A percentile compares a stretch with the other conserved stretches of the same genome.
Evolutionary conservation across 2,329 filamentous ascomycete species (phyloP).

Genomic region (Microdochium nivale): DNA sequence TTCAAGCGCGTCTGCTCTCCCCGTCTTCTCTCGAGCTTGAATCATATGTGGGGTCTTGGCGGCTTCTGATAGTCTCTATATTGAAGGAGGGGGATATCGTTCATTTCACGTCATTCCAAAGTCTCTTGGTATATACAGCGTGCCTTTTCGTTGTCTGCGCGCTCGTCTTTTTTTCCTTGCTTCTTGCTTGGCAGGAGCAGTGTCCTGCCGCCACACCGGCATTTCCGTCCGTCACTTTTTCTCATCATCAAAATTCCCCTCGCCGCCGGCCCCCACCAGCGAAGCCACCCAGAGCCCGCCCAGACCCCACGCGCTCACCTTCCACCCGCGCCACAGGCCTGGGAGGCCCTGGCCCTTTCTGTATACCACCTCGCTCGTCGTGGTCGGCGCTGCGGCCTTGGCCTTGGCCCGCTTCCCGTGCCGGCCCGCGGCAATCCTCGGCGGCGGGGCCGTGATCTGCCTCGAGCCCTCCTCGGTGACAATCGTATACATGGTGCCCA

Average conservation of each 20-base stretch:
- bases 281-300: conserved; percentile 67
- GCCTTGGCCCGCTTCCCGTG: conserved; percentile 18
- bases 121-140: no score
- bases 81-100: no score
- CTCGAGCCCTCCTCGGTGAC: conserved; percentile 71
- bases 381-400: conserved; percentile 12
- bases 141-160: no score
- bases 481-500: conserved; percentile 89
- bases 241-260: conserved; percentile 50
- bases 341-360: conserved; percentile 58
- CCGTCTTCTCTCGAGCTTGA: no score
- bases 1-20: no score
- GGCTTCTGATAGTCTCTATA: no score
- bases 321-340: conserved; percentile 66
- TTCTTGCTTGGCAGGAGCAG: no score
- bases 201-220: no score
- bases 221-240: no score
- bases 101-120: no score
- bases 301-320: conserved; percentile 69
- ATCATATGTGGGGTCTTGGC: no score
- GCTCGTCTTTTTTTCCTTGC: no score
- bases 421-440: conserved; percentile 13
- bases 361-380: conserved; percentile 33
- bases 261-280: conserved; percentile 51
- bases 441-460: conserved; percentile 27